Evolutionary conservation across 2,329 filamentous ascomycete genomes (phyloP).

Genomic region (Dryadomyces quercus-mongolicae): DNA sequence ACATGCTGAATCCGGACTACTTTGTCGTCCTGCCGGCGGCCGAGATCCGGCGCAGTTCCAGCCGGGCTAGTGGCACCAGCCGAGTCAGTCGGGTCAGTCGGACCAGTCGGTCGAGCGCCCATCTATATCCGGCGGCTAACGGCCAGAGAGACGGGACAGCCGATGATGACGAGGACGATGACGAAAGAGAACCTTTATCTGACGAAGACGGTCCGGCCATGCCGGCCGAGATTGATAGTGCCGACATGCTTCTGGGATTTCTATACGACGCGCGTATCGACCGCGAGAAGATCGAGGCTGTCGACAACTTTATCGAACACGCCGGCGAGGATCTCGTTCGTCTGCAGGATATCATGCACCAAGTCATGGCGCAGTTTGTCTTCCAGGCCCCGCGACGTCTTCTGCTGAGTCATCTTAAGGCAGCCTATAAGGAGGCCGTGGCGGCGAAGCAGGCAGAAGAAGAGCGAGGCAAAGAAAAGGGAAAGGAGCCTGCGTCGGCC

Average conservation of each 20-base stretch:
- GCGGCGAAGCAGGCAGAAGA: background rate
- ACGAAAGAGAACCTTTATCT: conserved; percentile 40
- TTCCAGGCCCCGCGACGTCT: conserved; percentile 80
- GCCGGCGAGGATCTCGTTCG: conserved; percentile 64
- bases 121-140: conserved; percentile 11
- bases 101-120: conserved; percentile 3
- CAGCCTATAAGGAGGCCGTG: conserved; percentile 36
- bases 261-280: conserved; percentile 65
- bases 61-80: conserved; percentile 20
- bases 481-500: background rate
- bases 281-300: conserved; percentile 73
- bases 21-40: conserved; percentile 59
- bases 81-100: conserved; percentile 10
- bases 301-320: conserved; percentile 71
- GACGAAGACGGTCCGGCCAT: conserved; percentile 13
- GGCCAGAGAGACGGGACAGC: background rate
- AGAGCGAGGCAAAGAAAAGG: background rate
- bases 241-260: conserved; percentile 55
- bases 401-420: conserved; percentile 57
- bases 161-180: conserved; percentile 5
- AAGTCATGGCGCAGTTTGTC: conserved; percentile 76
- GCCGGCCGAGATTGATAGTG: conserved; percentile 41
- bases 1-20: conserved; percentile 65
- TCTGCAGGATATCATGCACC: conserved; percentile 64
- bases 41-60: conserved; percentile 27